phyloP scores from a whole-genome alignment of 306 rosid genomes.

The Rosa multiflora region DNA sequence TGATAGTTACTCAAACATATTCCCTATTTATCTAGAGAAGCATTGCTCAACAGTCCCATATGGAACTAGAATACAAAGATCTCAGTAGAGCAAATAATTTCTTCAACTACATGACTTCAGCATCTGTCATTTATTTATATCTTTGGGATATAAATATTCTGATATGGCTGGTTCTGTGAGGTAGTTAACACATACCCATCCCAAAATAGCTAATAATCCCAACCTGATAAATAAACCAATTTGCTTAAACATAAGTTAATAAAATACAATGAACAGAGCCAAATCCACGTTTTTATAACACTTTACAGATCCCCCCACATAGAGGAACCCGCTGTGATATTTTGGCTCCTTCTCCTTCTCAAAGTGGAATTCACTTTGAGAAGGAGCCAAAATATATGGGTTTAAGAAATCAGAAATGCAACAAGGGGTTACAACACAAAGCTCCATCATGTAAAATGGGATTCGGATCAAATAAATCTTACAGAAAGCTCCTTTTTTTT shows the following conservation, averaged over 20 bases:
- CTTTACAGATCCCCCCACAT: neutral
- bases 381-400: neutral
- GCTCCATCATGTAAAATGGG: constrained; percentile 9
- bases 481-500: neutral
- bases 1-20: neutral
- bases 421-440: constrained; percentile 19
- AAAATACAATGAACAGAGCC: neutral
- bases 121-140: neutral
- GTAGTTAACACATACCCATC: neutral
- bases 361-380: neutral
- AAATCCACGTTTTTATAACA: neutral
- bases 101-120: constrained; percentile 12
- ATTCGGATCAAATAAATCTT: too few species aligned
- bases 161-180: neutral
- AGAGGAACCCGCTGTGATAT: neutral
- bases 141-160: neutral
- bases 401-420: neutral
- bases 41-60: constrained; percentile 20
- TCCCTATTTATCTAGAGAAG: neutral
- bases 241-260: neutral
- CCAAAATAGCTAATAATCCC: too few species aligned
- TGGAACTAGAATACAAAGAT: neutral
- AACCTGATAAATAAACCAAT: too few species aligned
- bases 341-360: neutral
- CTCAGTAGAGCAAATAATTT: constrained; percentile 23